Base-by-base conservation (phyloP, 1,284 basidiomycete genomes). In the Cryptococcus jaspeensis region DNA sequence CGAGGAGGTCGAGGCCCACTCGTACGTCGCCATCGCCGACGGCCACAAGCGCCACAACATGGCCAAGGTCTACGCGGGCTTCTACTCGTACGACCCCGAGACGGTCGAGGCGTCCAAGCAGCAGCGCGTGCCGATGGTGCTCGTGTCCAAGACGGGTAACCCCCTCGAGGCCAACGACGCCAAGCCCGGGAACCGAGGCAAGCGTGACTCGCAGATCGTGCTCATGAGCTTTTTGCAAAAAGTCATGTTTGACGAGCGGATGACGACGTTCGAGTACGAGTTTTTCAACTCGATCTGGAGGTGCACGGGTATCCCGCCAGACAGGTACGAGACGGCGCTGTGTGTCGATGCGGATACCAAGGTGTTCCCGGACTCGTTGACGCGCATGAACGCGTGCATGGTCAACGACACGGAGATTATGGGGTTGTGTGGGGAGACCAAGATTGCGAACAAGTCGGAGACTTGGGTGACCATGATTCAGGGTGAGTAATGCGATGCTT, bases 271-370 rank as follows among this genome's bases (percentile, higher is more conserved):
- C 74, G 95, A 99, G 79, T 99, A 96, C 76, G 96, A 99, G 79
- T 93, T 99, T 73, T 99, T 99, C 86, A 96, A 97, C 77, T 89
- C 92, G 58, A 83, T 96, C 35, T 97, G 95, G 88, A 83, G 92
- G 57, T 87, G 89, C 45, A 95, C 94, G 59, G 96, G 95, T 49
- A 87, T 98, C 60, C 92, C 92, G 66, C 94, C 95, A 7, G 96
- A 99, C 82, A 88, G 89, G 62, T 99, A 96, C 75, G 95, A 99
- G 78, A 82, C 95, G 49, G 90, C 92, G 63, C 83, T 99, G 45
- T 98, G 95, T 81, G 95, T 99, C 72, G 95, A 99, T 81, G 96
- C 96, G 54, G 96, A 99, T 80, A 97, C 93, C 58, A 96, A 95
- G 83, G 89, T 94, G 49, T 95, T 93, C 84, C 92, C 92, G 20